These are phyloP conservation scores for Clonostachys byssicola DNA, from an alignment of 2,329 filamentous ascomycete species.

Conservation along the genomic window DNA sequence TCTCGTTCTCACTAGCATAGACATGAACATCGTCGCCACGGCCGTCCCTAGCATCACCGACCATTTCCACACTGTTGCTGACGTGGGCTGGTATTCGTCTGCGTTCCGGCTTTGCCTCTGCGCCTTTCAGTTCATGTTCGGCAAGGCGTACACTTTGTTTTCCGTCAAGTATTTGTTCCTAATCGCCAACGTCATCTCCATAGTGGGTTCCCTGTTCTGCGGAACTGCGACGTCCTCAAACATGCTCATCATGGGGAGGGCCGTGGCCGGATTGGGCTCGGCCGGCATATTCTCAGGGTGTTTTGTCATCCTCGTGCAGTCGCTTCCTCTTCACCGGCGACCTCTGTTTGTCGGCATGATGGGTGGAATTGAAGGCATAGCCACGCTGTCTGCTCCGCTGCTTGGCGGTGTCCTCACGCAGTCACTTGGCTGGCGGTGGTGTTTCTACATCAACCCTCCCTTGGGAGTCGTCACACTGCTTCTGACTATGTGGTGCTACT, in stretches of 20 bases:
- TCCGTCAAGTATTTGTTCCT: constrained; percentile 44
- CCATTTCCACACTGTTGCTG: constrained; percentile 33
- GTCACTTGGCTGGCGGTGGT: constrained; percentile 3
- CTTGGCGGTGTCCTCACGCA: constrained; percentile 41
- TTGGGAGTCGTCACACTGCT: constrained; percentile 1
- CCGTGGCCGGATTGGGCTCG: constrained; percentile 51
- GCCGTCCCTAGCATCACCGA: constrained; percentile 12
- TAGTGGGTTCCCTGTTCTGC: constrained; percentile 49
- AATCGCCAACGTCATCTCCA: constrained; percentile 42
- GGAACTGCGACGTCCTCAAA: constrained; percentile 48
- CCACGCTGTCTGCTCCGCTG: constrained; percentile 42
- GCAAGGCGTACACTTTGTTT: constrained; percentile 50
- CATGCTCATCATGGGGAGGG: constrained; percentile 52
- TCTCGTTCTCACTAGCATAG: no score
- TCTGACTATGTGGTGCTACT: not conserved
- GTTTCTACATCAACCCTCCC: constrained; percentile 17
- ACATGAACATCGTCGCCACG: constrained; percentile 42
- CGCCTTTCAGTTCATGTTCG: constrained; percentile 42
- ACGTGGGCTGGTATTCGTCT: constrained; percentile 62
- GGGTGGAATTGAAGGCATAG: constrained; percentile 32
- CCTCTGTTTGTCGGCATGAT: no score
- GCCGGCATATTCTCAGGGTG: constrained; percentile 44
- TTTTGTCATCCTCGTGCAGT: not conserved
- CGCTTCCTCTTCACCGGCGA: not conserved
- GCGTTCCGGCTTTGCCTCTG: constrained; percentile 33